Percentiles rank a stretch among this genome's conserved stretches.
Evolutionary conservation across 2,329 filamentous ascomycete species (phyloP).

Genomic region (Ceratocystis destructans): DNA sequence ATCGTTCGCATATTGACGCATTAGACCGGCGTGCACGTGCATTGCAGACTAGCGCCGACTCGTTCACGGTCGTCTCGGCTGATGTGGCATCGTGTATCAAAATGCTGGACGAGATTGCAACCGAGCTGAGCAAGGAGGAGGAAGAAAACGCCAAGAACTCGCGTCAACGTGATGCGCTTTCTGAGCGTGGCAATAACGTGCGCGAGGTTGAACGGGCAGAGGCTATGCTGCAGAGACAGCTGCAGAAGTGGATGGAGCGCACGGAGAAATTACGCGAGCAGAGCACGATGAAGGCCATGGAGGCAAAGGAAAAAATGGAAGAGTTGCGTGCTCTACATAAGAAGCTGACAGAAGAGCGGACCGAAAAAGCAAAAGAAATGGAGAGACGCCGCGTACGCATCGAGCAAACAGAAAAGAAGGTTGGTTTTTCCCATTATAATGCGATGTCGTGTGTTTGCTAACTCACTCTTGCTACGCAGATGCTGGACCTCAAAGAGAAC

Average conservation of each 20-base stretch:
- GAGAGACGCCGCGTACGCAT: conserved; percentile 85
- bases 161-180: conserved; percentile 72
- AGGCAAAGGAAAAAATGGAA: conserved; percentile 80
- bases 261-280: conserved; percentile 72
- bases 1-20: conserved; percentile 74
- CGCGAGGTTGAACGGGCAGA: conserved; percentile 85
- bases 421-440: conserved; percentile 27
- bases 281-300: conserved; percentile 65
- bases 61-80: conserved; percentile 67
- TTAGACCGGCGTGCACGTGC: conserved; percentile 80
- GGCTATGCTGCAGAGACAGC: conserved; percentile 65
- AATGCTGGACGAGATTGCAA: conserved; percentile 71
- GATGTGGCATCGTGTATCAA: conserved; percentile 84
- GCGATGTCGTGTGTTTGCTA: background rate
- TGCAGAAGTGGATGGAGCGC: conserved; percentile 72
- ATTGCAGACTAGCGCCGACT: conserved; percentile 81
- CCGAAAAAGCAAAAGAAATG: conserved; percentile 79
- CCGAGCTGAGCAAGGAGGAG: conserved; percentile 80
- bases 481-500: conserved; percentile 93
- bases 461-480: conserved; percentile 40
- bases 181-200: conserved; percentile 77
- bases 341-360: conserved; percentile 68
- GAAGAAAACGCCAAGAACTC: conserved; percentile 71
- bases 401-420: conserved; percentile 98
- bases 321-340: conserved; percentile 68